Evolutionary conservation across 352 stramenopile genomes (phyloP).

Genomic region (Phytophthora litchii): DNA sequence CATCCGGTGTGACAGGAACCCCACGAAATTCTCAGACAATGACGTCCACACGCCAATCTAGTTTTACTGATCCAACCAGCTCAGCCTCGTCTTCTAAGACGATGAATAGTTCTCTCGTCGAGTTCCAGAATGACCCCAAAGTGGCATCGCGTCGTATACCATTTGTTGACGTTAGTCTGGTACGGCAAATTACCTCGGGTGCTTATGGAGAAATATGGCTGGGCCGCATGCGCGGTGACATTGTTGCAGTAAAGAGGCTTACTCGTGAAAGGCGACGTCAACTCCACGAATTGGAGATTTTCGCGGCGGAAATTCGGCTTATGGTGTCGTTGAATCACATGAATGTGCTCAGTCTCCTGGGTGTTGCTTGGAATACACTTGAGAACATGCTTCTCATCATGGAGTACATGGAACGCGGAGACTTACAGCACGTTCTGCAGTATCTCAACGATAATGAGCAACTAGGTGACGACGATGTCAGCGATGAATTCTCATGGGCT

Average conservation of each 20-base stretch:
- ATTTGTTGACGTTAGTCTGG: slow-evolving; percentile 42
- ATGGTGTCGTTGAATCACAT: slow-evolving; percentile 42
- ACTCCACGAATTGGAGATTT: slow-evolving; percentile 34
- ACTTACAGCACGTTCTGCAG: slow-evolving; percentile 46
- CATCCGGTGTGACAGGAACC: slow-evolving; percentile 16
- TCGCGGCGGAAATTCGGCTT: slow-evolving; percentile 48
- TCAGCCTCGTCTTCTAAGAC: slow-evolving; percentile 3
- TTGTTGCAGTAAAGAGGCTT: slow-evolving; percentile 56
- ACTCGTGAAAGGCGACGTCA: slow-evolving; percentile 23
- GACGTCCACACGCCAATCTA: slow-evolving; percentile 18
- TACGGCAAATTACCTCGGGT: slow-evolving; percentile 43
- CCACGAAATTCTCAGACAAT: slow-evolving; percentile 21
- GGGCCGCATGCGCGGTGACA: slow-evolving; percentile 35
- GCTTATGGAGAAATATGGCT: slow-evolving; percentile 62
- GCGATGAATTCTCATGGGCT: slow-evolving; percentile 23
- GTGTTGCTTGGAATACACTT: slow-evolving; percentile 49
- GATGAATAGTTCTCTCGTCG: slow-evolving; percentile 21
- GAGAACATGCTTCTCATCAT: slow-evolving; percentile 49
- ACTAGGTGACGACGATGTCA: background rate
- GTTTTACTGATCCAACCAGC: slow-evolving; percentile 6
- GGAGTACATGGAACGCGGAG: slow-evolving; percentile 53
- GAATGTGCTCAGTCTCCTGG: slow-evolving; percentile 44
- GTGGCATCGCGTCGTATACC: slow-evolving; percentile 42
- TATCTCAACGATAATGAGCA: slow-evolving; percentile 20
- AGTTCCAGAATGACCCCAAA: slow-evolving; percentile 32